A percentile compares a stretch with the other conserved stretches of the same genome.
These are phyloP conservation scores for Blastomyces silverae DNA, from an alignment of 2,329 filamentous ascomycete genomes.

Conservation along the genomic window DNA sequence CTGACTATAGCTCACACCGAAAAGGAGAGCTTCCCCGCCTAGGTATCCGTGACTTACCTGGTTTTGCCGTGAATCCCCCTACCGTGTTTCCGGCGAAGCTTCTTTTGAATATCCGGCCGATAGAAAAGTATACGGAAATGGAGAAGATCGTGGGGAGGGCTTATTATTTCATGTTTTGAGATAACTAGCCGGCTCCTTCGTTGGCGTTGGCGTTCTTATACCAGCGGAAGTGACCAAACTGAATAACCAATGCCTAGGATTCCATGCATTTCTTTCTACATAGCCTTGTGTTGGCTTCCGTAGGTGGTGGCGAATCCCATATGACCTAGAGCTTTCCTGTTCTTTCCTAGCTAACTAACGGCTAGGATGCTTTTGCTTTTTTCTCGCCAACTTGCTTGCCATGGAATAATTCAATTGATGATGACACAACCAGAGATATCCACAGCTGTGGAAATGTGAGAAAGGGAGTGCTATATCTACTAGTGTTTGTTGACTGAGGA, in stretches of 20 bases:
- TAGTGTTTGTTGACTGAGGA: conserved; percentile 65
- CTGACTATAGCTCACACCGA: too few species aligned
- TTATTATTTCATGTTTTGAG: neutral
- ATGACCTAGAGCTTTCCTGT: neutral
- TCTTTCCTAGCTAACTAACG: neutral
- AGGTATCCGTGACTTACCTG: too few species aligned
- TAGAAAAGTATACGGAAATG: neutral
- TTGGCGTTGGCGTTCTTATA: neutral
- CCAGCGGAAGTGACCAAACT: neutral
- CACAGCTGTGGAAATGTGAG: neutral
- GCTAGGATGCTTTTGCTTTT: neutral
- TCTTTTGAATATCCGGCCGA: neutral
- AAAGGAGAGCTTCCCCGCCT: too few species aligned
- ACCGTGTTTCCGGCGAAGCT: too few species aligned
- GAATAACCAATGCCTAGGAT: neutral
- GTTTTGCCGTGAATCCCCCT: too few species aligned
- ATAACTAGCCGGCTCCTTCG: neutral
- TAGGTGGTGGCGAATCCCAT: neutral
- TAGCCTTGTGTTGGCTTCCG: neutral
- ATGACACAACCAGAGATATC: conserved; percentile 11
- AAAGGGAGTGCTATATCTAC: conserved; percentile 49
- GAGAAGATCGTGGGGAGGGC: neutral
- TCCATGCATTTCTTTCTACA: neutral
- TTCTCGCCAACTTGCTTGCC: neutral
- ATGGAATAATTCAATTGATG: neutral